A percentile compares a stretch with the other conserved stretches of the same genome.
These are phyloP conservation scores for Plenodomus lindquistii DNA, from an alignment of 2,329 filamentous ascomycete species.

Conservation along the genomic window DNA sequence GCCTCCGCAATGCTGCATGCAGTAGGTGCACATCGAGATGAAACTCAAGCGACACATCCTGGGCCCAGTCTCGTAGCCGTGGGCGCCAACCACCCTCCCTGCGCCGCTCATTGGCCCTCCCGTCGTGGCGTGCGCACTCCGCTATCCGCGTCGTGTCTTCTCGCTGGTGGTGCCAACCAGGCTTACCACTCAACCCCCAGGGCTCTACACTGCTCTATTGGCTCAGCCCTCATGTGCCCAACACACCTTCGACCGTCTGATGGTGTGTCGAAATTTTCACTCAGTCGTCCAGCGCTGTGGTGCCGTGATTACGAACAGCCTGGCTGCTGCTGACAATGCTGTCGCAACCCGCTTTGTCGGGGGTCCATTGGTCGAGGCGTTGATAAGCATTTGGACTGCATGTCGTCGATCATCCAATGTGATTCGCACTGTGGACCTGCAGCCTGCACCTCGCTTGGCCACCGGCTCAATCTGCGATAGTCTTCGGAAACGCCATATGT, in stretches of 20 bases:
- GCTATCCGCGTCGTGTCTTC: constrained; percentile 9
- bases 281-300: not conserved
- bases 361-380: not conserved
- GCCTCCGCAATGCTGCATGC: constrained; percentile 3
- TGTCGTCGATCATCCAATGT: not conserved
- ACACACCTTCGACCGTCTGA: not conserved
- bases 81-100: constrained; percentile 3
- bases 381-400: not conserved
- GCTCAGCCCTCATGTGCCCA: not conserved
- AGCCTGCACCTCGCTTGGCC: not conserved
- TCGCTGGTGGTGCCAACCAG: constrained; percentile 4
- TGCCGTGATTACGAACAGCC: too few species aligned
- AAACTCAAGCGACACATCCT: constrained; percentile 2
- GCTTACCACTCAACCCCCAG: not conserved
- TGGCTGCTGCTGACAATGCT: too few species aligned
- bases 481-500: constrained; percentile 20
- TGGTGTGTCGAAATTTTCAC: not conserved
- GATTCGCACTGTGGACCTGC: not conserved
- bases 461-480: constrained; percentile 15
- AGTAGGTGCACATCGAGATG: not conserved
- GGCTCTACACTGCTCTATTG: not conserved
- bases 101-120: constrained; percentile 9
- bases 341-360: not conserved
- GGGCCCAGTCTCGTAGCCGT: constrained; percentile 2
- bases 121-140: constrained; percentile 9